Conservation (phyloP, 306 rosid species). For the Inga leiocalycina region DNA sequence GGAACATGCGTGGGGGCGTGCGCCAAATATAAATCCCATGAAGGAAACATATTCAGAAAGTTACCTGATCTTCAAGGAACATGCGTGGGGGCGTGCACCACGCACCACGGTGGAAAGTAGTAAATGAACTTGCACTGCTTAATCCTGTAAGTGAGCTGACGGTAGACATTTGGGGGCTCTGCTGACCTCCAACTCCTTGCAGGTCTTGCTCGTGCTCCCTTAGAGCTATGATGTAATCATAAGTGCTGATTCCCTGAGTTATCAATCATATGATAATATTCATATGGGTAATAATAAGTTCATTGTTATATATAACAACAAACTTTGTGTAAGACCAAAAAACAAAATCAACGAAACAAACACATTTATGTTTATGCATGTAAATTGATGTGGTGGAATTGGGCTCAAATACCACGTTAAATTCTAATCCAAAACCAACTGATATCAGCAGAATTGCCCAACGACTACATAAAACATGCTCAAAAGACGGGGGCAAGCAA, state of each 20-base stretch:
- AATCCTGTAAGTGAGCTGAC: constrained; percentile 89
- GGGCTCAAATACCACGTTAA: not conserved
- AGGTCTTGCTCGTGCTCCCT: constrained; percentile 89
- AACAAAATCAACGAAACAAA: not conserved
- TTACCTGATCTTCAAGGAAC: constrained; percentile 88
- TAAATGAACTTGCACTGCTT: constrained; percentile 86
- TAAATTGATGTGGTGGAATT: not conserved
- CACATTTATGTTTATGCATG: not conserved
- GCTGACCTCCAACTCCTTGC: constrained; percentile 77
- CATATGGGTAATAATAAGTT: constrained; percentile 4
- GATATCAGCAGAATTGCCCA: not conserved
- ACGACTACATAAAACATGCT: not conserved
- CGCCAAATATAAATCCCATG: not conserved
- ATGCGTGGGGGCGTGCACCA: constrained; percentile 94
- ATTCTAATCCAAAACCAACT: not conserved
- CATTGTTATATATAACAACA: not conserved
- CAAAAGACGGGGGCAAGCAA: not conserved
- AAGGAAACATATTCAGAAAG: not conserved
- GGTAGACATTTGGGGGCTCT: constrained; percentile 91
- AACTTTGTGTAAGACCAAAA: not conserved
- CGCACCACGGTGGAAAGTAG: constrained; percentile 74
- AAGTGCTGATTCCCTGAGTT: constrained; percentile 81
- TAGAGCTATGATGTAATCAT: constrained; percentile 84
- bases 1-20: not conserved
- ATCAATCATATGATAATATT: constrained; percentile 6